Conservation (phyloP, 2,329 filamentous ascomycete species). For the Epichloe brachyelytri region DNA sequence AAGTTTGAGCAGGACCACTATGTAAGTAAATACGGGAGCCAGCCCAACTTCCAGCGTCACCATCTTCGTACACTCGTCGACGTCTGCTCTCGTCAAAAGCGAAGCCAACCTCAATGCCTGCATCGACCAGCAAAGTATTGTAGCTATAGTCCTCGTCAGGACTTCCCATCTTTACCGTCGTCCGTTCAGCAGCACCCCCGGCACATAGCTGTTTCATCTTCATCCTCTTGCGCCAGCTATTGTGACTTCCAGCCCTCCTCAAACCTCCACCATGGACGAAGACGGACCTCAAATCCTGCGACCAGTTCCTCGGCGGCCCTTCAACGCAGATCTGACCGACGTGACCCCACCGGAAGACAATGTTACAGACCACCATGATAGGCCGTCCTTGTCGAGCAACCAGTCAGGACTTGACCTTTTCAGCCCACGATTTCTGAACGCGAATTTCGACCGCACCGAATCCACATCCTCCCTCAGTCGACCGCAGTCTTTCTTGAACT, state of each 20-base stretch:
- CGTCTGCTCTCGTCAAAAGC: no score
- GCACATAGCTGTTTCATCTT: neutral
- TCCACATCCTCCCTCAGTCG: slow-evolving; percentile 39
- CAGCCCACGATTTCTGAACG: slow-evolving; percentile 25
- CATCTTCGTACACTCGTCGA: neutral
- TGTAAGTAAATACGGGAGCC: neutral
- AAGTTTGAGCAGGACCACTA: no score
- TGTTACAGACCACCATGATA: slow-evolving; percentile 17
- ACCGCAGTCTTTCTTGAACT: slow-evolving; percentile 67
- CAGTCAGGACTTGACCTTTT: slow-evolving; percentile 16
- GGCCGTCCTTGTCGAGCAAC: slow-evolving; percentile 9
- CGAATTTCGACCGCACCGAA: slow-evolving; percentile 28
- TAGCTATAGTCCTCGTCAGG: no score
- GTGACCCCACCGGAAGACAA: slow-evolving; percentile 30
- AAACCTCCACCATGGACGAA: slow-evolving; percentile 20
- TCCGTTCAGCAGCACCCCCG: neutral
- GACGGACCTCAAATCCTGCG: slow-evolving; percentile 46
- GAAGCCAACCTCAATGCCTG: no score
- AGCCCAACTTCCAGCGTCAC: neutral
- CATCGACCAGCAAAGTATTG: no score
- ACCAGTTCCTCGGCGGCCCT: slow-evolving; percentile 60
- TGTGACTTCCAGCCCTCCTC: neutral
- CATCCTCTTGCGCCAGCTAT: neutral
- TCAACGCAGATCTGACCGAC: slow-evolving; percentile 42
- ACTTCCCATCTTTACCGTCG: no score